Evolutionary conservation across 208 protist genomes (phyloP).

Genomic region (Leishmania gerbilli): DNA sequence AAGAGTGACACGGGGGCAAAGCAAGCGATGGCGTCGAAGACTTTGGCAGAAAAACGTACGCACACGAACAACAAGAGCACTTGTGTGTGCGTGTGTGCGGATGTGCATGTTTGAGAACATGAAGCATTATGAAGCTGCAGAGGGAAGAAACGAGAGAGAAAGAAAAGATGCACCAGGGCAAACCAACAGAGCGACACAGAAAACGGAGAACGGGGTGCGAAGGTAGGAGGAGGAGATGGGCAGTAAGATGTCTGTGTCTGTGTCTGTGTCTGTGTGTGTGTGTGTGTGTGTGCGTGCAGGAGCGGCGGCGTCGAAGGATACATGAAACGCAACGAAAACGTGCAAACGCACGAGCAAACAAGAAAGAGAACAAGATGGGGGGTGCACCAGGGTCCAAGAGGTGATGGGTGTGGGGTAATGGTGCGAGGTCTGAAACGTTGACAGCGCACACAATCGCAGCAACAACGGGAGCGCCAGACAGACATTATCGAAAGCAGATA

Average conservation of each 20-base stretch:
- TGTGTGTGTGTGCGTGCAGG: not conserved
- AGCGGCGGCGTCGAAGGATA: not conserved
- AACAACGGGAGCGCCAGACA: not conserved
- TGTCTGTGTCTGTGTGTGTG: not conserved
- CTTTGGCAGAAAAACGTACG: not conserved
- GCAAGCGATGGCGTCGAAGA: not conserved
- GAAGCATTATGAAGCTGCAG: no score
- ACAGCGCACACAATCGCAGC: no score
- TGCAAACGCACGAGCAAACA: not conserved
- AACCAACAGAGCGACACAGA: no score
- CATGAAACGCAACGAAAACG: not conserved
- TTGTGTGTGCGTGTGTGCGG: not conserved
- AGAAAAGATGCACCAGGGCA: no score
- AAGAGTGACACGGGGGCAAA: not conserved
- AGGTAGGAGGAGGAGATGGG: no score
- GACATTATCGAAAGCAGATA: not conserved
- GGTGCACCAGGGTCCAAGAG: not conserved
- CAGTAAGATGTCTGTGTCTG: not conserved
- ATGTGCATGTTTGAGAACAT: not conserved
- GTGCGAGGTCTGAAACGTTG: not conserved
- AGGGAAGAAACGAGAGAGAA: no score
- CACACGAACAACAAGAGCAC: not conserved
- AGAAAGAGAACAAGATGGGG: conserved; percentile 4
- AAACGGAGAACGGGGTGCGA: no score
- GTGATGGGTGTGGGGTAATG: not conserved